Evolutionary conservation across 192 early-diverging fungal genomes (phyloP), one percentile per base, ranked within the genome.

Genomic region (Coemansia sp.): DNA sequence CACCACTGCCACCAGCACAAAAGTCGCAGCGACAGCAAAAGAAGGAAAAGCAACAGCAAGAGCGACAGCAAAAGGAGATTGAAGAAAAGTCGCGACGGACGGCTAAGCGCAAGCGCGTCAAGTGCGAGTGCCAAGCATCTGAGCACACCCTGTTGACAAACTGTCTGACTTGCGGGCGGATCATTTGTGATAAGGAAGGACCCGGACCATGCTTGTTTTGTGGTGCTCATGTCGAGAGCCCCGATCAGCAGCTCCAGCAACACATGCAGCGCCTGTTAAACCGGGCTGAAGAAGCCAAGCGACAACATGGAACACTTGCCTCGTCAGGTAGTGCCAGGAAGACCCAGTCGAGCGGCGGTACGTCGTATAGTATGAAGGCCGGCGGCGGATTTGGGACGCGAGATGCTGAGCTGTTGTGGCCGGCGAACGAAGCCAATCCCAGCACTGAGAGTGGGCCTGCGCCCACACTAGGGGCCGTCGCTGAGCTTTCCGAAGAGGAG

Each of bases 101-200:
- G 28, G 76, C 72, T 5, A 65, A 62, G 1, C 68, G 80, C 61
- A 83, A 75, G 52, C 76, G 80, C 16, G 52, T 43, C 8, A 72
- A 63, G 47, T 83, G 80, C 64, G 80, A 83, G 47, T 83, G 80
- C 69, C 80, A 83, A 46, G 86, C 83, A 11, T 67, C 83, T 1
- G 72, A 65, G 8, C 86, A 87, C 38, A 60, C 42, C 26, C 63
- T 87, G 60, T 32, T 87, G 3, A 82, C 80, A 3, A 87, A 87
- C 73, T 87, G 86, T 59, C 66, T 87, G 21, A 63, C 62, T 13
- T 87, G 86, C 62, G 86, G 86, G 8, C 86, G 80, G 35, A 87
- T 87, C 32, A 69, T 87, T 26, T 87, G 86, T 66, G 71, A 67
- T 23, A 40, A 33, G 21, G 86, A 87, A 38, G 86, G 86, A 2